Percentiles rank a stretch among this genome's conserved stretches.
These are phyloP conservation scores for Rhodomyrtus psidioides DNA, from an alignment of 441 rosid genomes.

Conservation along the genomic window DNA sequence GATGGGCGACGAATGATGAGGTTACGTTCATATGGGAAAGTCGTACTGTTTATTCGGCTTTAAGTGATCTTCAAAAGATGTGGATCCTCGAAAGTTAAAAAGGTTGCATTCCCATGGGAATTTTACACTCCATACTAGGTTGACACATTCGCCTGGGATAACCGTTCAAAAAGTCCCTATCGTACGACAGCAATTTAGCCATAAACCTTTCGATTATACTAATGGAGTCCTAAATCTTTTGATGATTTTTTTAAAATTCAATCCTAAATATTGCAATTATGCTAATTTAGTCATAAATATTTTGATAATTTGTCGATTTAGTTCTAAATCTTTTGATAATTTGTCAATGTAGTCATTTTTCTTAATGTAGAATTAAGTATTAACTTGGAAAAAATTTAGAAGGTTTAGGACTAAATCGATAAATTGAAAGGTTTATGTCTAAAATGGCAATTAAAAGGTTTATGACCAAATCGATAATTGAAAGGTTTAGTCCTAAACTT, in stretches of 20 bases:
- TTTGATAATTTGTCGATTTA: neutral
- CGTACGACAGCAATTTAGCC: no score
- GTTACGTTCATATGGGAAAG: neutral
- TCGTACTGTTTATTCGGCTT: neutral
- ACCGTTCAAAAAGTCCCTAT: no score
- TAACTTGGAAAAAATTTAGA: no score
- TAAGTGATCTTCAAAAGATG: neutral
- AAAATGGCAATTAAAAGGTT: no score
- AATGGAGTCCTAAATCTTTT: neutral
- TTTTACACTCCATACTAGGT: neutral
- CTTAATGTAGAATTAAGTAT: no score
- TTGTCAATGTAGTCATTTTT: no score
- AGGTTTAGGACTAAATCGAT: no score
- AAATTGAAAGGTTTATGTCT: no score
- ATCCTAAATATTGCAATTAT: neutral
- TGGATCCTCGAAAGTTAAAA: neutral
- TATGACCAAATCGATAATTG: no score
- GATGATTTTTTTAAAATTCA: rapidly evolving
- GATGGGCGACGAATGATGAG: neutral
- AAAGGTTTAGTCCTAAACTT: no score
- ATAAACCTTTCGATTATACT: no score
- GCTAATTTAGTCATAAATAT: rapidly evolving
- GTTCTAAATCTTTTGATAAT: no score
- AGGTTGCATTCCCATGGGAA: neutral
- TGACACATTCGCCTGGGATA: neutral